Base-by-base conservation (phyloP, 2,329 filamentous ascomycete species). In the Neospermospora avenae region DNA sequence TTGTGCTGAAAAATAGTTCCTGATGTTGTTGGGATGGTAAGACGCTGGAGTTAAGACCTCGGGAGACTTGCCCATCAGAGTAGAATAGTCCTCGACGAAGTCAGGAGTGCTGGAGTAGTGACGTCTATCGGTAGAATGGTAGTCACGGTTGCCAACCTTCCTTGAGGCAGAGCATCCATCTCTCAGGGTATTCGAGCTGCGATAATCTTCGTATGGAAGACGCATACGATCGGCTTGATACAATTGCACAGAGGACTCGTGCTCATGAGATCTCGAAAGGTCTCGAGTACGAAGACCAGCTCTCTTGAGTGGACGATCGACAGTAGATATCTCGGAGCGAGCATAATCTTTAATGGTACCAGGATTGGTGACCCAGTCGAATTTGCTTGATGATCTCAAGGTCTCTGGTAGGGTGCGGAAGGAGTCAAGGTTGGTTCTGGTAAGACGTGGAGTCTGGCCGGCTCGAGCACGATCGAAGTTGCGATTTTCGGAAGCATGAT, bases 371-470 rank as follows among this genome's bases (percentile, higher is more conserved):
- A 28, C 31, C 48, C 48, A 51, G 11, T 24, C 48, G 34, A 51
- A 51, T 18, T 37, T 51, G 18, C 48, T 51, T 35, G 48, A 51
- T 16, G 31, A 51, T 51, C 28, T 51, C 48, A 51, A 51, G 16
- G 34, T 35, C 31, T 51, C 48, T 22, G 48, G 48, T 7, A 51
- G 48, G 14, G 35, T 18, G 18, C 48, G 31, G 48, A 51, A 51
- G 18, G 48, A 51, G 18, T 51, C 48, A 10, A 51, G 48, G 24
- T 51, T 35, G 31, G 31, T 51, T 13, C 35, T 37, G 18, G 28
- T 37, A 13, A 51, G 48, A 16, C 28, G 35, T 13, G 48, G 18
- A 4, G 6, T 20, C 14, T 37, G 28, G 48, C 4, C 22, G 42
- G 22, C 31, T 7, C 28, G 48, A 37, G 16, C 48, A 18, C 34